phyloP scores from a whole-genome alignment of 2,329 filamentous ascomycete genomes.

The Exophiala viscosa region DNA sequence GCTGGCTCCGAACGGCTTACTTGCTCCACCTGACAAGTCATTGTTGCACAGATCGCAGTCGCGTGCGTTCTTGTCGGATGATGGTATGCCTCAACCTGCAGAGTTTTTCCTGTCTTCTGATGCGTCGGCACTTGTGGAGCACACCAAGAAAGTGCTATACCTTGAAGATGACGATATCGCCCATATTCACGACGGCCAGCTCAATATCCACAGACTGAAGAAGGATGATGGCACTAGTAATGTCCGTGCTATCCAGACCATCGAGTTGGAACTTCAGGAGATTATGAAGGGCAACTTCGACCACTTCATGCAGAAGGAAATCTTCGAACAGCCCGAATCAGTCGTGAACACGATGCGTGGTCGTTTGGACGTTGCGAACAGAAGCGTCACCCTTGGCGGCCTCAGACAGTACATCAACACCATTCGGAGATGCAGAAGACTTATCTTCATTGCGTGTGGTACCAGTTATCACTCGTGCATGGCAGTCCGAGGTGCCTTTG shows the following conservation, averaged over 20 bases:
- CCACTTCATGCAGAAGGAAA: constrained; percentile 99
- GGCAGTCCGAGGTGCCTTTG: constrained; percentile 96
- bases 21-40: constrained; percentile 93
- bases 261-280: constrained; percentile 98
- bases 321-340: constrained; percentile 99
- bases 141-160: constrained; percentile 99
- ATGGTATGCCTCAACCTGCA: constrained; percentile 94
- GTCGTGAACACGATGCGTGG: constrained; percentile 99
- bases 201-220: constrained; percentile 97
- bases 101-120: constrained; percentile 99
- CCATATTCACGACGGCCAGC: constrained; percentile 96
- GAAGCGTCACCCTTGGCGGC: constrained; percentile 91
- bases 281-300: constrained; percentile 99
- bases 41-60: constrained; percentile 98
- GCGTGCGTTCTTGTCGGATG: constrained; percentile 96
- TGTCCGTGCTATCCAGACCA: constrained; percentile 94
- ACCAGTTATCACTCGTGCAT: constrained; percentile 99
- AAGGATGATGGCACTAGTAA: constrained; percentile 97
- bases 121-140: constrained; percentile 96
- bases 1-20: constrained; percentile 61
- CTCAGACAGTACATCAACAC: constrained; percentile 94
- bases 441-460: constrained; percentile 98
- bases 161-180: constrained; percentile 99
- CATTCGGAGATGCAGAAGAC: constrained; percentile 91
- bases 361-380: constrained; percentile 88